A percentile compares a stretch with the other conserved stretches of the same genome.
phyloP scores from a whole-genome alignment of 805 yeast species.

The Torulaspora gathmanii region DNA sequence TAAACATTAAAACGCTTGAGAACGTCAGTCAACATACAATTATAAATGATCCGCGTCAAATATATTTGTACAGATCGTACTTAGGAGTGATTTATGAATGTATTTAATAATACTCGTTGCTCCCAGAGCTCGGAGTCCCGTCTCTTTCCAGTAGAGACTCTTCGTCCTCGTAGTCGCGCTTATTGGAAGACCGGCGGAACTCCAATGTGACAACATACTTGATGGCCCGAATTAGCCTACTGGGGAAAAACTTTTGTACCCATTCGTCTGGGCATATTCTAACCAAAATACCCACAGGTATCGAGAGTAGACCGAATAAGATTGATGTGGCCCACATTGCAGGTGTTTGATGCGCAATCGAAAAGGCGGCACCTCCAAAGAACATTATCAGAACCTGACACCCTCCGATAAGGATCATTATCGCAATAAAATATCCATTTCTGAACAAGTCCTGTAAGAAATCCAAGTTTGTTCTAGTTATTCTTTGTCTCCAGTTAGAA shows the following conservation, averaged over 20 bases:
- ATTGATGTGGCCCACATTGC: slow-evolving; percentile 89
- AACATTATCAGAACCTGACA: slow-evolving; percentile 88
- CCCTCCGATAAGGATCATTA: slow-evolving; percentile 70
- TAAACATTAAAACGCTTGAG: background rate
- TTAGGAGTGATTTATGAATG: background rate
- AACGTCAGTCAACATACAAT: background rate
- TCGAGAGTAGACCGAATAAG: slow-evolving; percentile 69
- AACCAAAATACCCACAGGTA: slow-evolving; percentile 74
- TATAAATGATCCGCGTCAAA: background rate
- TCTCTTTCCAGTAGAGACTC: slow-evolving; percentile 26
- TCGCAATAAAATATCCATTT: slow-evolving; percentile 75
- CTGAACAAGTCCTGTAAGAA: slow-evolving; percentile 77
- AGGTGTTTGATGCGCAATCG: slow-evolving; percentile 72
- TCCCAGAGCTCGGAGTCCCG: slow-evolving; percentile 11
- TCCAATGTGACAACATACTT: slow-evolving; percentile 26
- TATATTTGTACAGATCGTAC: background rate
- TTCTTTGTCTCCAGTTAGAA: slow-evolving; percentile 50
- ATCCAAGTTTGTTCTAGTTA: slow-evolving; percentile 63
- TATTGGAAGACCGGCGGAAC: slow-evolving; percentile 21
- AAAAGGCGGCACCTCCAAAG: slow-evolving; percentile 95
- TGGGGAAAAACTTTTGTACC: slow-evolving; percentile 57
- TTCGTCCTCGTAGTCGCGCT: slow-evolving; percentile 24
- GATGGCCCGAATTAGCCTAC: slow-evolving; percentile 9
- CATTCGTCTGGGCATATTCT: slow-evolving; percentile 80
- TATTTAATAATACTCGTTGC: slow-evolving; percentile 5